A percentile compares a stretch with the other conserved stretches of the same genome.
Conservation (phyloP, 2,329 filamentous ascomycete species). For the Ophiostoma perfectum region DNA sequence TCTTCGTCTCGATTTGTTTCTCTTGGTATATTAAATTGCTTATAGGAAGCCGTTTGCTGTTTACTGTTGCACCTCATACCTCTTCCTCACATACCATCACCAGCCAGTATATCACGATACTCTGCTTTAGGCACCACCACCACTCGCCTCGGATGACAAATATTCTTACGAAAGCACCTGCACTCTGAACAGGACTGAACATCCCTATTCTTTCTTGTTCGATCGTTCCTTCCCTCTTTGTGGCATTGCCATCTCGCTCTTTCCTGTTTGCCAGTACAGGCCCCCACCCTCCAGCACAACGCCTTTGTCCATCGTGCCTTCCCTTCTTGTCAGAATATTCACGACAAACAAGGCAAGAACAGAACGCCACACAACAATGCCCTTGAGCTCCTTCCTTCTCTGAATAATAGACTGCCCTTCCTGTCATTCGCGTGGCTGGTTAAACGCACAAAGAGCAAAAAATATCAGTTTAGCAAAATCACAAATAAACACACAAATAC, state of each 20-base stretch:
- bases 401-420: background rate
- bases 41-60: background rate
- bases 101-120: too few relatives aligned
- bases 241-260: background rate
- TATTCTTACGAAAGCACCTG: background rate
- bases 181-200: background rate
- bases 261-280: background rate
- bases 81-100: background rate
- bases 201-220: background rate
- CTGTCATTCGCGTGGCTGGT: slow-evolving; percentile 8
- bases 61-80: background rate
- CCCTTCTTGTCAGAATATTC: slow-evolving; percentile 12
- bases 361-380: background rate
- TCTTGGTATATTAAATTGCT: background rate
- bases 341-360: background rate
- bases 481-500: slow-evolving; percentile 11
- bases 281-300: slow-evolving; percentile 17
- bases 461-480: background rate
- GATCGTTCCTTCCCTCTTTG: background rate
- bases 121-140: too few relatives aligned
- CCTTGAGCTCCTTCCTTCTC: background rate
- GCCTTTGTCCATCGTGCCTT: slow-evolving; percentile 22
- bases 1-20: background rate
- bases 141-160: too few relatives aligned
- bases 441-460: slow-evolving; percentile 14